These are phyloP conservation scores for Linnemannia exigua DNA, from an alignment of 192 early-diverging fungal genomes.

Conservation along the genomic window DNA sequence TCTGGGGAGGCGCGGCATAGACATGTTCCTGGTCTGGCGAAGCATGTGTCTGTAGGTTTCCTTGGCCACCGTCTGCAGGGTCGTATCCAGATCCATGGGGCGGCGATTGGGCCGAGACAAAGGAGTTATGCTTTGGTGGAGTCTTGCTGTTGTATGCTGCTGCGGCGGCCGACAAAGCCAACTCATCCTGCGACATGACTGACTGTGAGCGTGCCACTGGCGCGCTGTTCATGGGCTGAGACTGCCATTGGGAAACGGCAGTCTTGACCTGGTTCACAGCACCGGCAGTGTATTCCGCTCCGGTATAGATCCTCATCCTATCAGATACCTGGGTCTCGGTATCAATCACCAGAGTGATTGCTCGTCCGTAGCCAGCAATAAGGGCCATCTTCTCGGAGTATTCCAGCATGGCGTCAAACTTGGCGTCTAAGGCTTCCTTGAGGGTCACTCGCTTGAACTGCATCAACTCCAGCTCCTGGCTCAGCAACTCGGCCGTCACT, in stretches of 20 bases:
- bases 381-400: conserved; percentile 58
- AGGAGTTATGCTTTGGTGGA: conserved; percentile 12
- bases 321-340: conserved; percentile 31
- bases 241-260: conserved; percentile 50
- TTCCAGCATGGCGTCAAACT: conserved; percentile 58
- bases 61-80: conserved; percentile 1
- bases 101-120: conserved; percentile 10
- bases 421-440: conserved; percentile 44
- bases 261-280: conserved; percentile 49
- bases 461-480: conserved; percentile 48
- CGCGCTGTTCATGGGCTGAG: conserved; percentile 32
- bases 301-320: conserved; percentile 26
- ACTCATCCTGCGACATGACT: conserved; percentile 30
- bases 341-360: conserved; percentile 52
- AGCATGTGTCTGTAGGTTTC: not conserved
- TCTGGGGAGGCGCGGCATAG: conserved; percentile 4
- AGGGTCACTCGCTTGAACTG: conserved; percentile 57
- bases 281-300: conserved; percentile 50
- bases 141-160: conserved; percentile 26
- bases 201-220: conserved; percentile 23
- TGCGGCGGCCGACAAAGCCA: conserved; percentile 29
- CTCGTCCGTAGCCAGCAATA: conserved; percentile 57
- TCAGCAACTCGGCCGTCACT: conserved; percentile 46
- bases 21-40: conserved; percentile 5
- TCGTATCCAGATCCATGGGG: conserved; percentile 6